Base-by-base conservation (phyloP, 2,329 filamentous ascomycete species). In the Penicillium capsulatum region DNA sequence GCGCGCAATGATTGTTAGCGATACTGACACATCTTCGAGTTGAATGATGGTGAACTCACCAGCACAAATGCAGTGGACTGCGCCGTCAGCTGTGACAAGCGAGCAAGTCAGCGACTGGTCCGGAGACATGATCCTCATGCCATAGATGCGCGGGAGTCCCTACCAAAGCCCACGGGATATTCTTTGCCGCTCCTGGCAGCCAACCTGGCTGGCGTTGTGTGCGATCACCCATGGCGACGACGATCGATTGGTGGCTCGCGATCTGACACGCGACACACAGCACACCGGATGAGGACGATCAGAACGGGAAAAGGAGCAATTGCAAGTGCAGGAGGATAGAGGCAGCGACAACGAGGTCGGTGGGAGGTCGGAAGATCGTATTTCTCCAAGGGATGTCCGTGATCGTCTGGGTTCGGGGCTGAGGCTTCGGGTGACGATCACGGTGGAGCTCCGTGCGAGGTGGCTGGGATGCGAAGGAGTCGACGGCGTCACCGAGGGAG, bases 1-100 rank as follows among this genome's bases (percentile, higher is more conserved):
- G 26, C 19, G 19, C 5, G 19, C 5, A 22, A 22, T 5, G n/a
- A n/a, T 5, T 22, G 9, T 22, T 22, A 22, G 19, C 19, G n/a
- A n/a, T n/a, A n/a, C n/a, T n/a, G n/a, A n/a, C n/a, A n/a, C n/a
- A n/a, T n/a, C n/a, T n/a, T n/a, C n/a, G n/a, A n/a, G n/a, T n/a
- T n/a, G 26, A 28, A 14, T n/a, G 26, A 6, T 28, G 11, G n/a
- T 4, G 17, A 34, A 51, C 66, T 52, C 59, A 71, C 69, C 59
- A 71, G 48, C 36, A 68, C 63, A 45, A 69, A 69, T 6, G 55
- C 58, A 16, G 68, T 67, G 38, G 66, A 70, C 40, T 72, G 69
- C 31, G 61, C 51, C 14, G 68, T 64, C 45, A 72, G 57, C 68
- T 72, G 45, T 26, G 46, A 32, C 6, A 29, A 27, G 35, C 14